Evolutionary conservation across 441 rosid species (phyloP).

Genomic region (Euphorbia celastroides): DNA sequence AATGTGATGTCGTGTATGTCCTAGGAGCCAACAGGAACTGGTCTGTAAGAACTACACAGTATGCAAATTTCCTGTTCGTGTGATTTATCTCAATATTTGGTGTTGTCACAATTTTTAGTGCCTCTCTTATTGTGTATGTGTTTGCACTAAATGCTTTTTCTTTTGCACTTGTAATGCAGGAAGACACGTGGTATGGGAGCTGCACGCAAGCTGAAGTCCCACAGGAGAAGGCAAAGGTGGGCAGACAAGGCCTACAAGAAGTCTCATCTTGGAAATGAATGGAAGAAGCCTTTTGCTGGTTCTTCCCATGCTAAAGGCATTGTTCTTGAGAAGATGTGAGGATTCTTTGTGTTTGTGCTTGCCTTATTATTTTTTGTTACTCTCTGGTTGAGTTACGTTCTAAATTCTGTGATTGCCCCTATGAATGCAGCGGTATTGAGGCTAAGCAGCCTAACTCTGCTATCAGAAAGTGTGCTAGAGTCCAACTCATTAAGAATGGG

Average conservation of each 20-base stretch:
- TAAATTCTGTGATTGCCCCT: too few species aligned
- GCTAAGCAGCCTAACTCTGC: conserved; percentile 84
- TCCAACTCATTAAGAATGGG: conserved; percentile 63
- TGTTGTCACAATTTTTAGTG: background rate
- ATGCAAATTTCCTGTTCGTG: background rate
- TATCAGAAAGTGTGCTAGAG: conserved; percentile 67
- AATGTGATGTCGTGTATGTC: background rate
- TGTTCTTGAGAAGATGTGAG: conserved; percentile 64
- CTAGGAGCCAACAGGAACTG: background rate
- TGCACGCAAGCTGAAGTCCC: conserved; percentile 55
- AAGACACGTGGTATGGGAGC: conserved; percentile 67
- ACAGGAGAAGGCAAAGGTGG: conserved; percentile 55
- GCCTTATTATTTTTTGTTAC: background rate
- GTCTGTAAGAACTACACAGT: background rate
- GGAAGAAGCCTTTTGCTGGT: conserved; percentile 71
- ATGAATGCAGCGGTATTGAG: conserved; percentile 52
- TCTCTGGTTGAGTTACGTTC: background rate
- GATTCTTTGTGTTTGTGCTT: background rate
- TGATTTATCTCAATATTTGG: background rate
- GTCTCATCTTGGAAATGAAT: conserved; percentile 57
- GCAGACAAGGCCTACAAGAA: conserved; percentile 62
- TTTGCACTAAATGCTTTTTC: background rate
- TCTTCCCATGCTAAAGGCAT: conserved; percentile 70
- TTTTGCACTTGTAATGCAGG: conserved; percentile 22
- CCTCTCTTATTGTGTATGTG: background rate